Evolutionary conservation across 768 basidiomycete species (phyloP).

Genomic region (Trametes villosa): DNA sequence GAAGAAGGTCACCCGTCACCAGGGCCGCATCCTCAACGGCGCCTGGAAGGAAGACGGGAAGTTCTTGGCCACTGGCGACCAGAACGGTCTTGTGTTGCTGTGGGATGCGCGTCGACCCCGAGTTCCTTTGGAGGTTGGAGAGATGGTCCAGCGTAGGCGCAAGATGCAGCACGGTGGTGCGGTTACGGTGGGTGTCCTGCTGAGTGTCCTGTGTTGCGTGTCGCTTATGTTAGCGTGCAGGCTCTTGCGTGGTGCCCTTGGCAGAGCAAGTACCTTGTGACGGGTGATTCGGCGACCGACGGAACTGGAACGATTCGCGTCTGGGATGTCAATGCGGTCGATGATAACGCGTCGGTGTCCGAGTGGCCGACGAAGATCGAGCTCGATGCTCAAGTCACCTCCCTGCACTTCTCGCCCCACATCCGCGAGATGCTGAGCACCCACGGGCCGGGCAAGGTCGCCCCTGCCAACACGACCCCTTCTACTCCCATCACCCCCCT

Average conservation of each 20-base stretch:
- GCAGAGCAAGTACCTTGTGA: conserved; percentile 54
- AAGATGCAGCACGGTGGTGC: conserved; percentile 74
- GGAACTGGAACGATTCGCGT: conserved; percentile 55
- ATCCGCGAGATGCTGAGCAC: conserved; percentile 87
- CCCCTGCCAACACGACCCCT: conserved; percentile 1
- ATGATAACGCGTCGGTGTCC: conserved; percentile 45
- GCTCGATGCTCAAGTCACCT: conserved; percentile 63
- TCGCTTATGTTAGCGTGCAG: conserved; percentile 31
- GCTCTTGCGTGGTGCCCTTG: conserved; percentile 66
- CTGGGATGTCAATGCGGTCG: conserved; percentile 54
- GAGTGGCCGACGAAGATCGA: conserved; percentile 47
- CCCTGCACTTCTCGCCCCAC: conserved; percentile 75
- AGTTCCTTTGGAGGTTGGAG: conserved; percentile 57
- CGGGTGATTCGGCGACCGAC: conserved; percentile 45
- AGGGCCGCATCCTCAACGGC: conserved; percentile 64
- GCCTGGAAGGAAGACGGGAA: conserved; percentile 71
- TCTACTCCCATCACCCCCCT: conserved; percentile 10
- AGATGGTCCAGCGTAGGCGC: conserved; percentile 57
- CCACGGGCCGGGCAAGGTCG: conserved; percentile 58
- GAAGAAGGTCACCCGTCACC: conserved; percentile 69
- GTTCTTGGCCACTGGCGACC: conserved; percentile 77
- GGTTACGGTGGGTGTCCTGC: conserved; percentile 48
- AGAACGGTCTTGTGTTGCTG: conserved; percentile 72
- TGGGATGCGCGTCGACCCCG: conserved; percentile 66
- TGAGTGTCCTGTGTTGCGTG: background rate